Evolutionary conservation across 75 land plant species (phyloP).

Genomic region (Cupressus sempervirens): DNA sequence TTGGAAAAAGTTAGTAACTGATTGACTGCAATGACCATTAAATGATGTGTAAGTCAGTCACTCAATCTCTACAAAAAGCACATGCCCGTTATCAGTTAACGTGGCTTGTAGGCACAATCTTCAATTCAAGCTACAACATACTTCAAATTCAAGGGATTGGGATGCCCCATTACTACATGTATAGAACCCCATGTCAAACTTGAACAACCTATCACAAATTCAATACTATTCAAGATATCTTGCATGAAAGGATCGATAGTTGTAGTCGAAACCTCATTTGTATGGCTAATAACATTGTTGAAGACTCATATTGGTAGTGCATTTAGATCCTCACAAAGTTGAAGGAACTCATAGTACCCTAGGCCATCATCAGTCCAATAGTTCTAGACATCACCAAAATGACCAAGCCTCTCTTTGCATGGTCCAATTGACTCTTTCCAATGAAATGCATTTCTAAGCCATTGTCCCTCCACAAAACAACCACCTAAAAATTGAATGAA

Average conservation of each 20-base stretch:
- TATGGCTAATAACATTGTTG: conserved; percentile 89
- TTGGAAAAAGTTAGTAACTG: too few species aligned
- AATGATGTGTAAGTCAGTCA: too few species aligned
- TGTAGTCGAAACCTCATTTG: conserved; percentile 60
- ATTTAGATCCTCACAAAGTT: conserved; percentile 85
- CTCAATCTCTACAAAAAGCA: too few species aligned
- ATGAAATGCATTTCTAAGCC: conserved; percentile 84
- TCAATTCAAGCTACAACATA: conserved; percentile 88
- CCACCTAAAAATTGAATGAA: conserved; percentile 81
- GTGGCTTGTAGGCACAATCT: too few species aligned
- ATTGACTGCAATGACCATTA: too few species aligned
- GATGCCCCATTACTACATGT: conserved; percentile 87
- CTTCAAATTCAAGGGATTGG: conserved; percentile 75
- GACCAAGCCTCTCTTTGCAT: conserved; percentile 94
- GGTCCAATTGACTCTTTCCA: conserved; percentile 91
- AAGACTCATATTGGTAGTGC: conserved; percentile 87
- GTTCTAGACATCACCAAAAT: conserved; percentile 95
- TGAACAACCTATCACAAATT: conserved; percentile 81
- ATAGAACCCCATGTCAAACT: conserved; percentile 79
- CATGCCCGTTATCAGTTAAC: too few species aligned
- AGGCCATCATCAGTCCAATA: conserved; percentile 99
- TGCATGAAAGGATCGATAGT: conserved; percentile 69
- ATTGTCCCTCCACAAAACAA: conserved; percentile 87
- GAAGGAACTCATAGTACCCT: conserved; percentile 88
- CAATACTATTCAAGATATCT: conserved; percentile 86